Conservation (phyloP, 148 eudicot species). For the Persicaria maculosa region DNA sequence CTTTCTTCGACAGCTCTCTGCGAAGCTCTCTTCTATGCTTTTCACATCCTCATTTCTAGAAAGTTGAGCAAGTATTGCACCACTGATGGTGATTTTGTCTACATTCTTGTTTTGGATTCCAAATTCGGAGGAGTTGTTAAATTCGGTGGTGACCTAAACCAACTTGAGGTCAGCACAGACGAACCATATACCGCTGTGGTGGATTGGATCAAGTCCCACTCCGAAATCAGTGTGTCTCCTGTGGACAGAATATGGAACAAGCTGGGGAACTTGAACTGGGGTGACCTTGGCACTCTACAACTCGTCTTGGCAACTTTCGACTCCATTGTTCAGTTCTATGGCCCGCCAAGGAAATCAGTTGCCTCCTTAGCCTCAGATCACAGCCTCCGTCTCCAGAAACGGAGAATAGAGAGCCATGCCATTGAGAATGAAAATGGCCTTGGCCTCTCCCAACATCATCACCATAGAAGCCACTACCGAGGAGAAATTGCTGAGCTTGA, state of each 20-base stretch:
- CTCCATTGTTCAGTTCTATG: constrained; percentile 55
- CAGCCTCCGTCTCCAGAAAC: constrained; percentile 64
- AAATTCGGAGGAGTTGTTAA: constrained; percentile 66
- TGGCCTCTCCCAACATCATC: constrained; percentile 29
- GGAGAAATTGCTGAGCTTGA: constrained; percentile 54
- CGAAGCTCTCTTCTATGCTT: constrained; percentile 68
- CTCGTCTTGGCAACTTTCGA: constrained; percentile 54
- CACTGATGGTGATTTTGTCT: constrained; percentile 34
- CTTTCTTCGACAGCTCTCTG: constrained; percentile 46
- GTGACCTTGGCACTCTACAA: constrained; percentile 63
- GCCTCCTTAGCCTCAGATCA: constrained; percentile 63
- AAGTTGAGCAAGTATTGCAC: constrained; percentile 40
- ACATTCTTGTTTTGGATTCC: constrained; percentile 58
- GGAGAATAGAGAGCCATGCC: constrained; percentile 48
- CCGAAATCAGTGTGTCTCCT: constrained; percentile 52
- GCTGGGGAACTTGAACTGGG: constrained; percentile 78
- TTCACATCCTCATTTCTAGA: constrained; percentile 62
- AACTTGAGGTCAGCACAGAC: constrained; percentile 42
- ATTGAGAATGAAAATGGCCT: constrained; percentile 26
- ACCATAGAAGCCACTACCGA: constrained; percentile 14
- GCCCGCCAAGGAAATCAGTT: constrained; percentile 62
- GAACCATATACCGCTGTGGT: constrained; percentile 47
- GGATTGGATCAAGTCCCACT: constrained; percentile 60
- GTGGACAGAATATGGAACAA: constrained; percentile 76
- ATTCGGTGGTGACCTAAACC: constrained; percentile 49